phyloP scores from a whole-genome alignment of 164 flowering plant species.

The Dillenia suffruticosa region DNA sequence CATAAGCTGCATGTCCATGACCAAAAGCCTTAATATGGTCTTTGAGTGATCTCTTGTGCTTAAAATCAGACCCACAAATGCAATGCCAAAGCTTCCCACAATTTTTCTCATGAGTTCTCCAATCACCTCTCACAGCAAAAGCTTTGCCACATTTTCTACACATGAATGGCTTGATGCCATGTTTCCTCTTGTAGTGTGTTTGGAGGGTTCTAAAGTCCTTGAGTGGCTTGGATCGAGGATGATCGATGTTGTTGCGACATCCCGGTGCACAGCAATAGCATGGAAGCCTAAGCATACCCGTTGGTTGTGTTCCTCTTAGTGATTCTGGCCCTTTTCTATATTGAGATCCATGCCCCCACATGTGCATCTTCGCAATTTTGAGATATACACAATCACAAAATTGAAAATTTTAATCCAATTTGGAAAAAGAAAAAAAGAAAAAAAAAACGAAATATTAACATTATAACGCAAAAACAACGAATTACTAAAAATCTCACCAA shows the following conservation, averaged over 20 bases:
- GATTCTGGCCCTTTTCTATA: conserved; percentile 88
- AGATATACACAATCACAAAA: neutral
- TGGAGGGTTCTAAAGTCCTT: conserved; percentile 88
- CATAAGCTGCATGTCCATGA: conserved; percentile 72
- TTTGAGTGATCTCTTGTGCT: conserved; percentile 87
- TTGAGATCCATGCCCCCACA: conserved; percentile 98
- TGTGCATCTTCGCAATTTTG: conserved; percentile 63
- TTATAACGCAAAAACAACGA: neutral
- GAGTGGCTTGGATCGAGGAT: conserved; percentile 76
- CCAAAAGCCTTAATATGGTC: conserved; percentile 88
- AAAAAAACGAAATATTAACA: neutral
- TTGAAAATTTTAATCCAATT: neutral
- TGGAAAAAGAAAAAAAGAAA: neutral
- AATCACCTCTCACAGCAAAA: conserved; percentile 82
- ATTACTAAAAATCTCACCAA: no score
- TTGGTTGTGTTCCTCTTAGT: conserved; percentile 75
- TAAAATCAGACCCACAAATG: conserved; percentile 87
- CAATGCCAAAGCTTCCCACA: conserved; percentile 94
- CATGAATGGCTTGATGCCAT: conserved; percentile 85
- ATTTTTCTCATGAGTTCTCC: conserved; percentile 94
- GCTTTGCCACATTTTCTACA: conserved; percentile 85
- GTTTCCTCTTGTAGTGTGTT: conserved; percentile 90
- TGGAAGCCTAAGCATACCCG: conserved; percentile 85
- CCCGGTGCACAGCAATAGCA: conserved; percentile 87
- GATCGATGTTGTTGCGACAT: conserved; percentile 85